Percentiles rank a stretch among this genome's conserved stretches.
Conservation (phyloP, 2,329 filamentous ascomycete genomes). For the Diaporthe destruens region DNA sequence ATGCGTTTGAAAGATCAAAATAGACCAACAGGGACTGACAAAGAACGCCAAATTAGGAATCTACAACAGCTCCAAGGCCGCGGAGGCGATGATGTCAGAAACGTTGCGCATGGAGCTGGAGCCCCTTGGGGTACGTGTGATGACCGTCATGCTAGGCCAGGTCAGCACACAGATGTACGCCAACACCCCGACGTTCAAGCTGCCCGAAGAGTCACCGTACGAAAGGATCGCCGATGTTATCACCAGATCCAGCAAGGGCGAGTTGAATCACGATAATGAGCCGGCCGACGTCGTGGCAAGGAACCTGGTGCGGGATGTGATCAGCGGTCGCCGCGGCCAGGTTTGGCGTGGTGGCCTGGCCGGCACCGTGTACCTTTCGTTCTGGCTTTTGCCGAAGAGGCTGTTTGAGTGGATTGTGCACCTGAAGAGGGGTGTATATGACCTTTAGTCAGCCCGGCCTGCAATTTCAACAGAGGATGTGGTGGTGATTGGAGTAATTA, state of each 20-base stretch:
- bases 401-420: constrained; percentile 29
- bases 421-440: constrained; percentile 19
- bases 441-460: background rate
- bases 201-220: constrained; percentile 34
- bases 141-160: constrained; percentile 44
- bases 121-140: constrained; percentile 47
- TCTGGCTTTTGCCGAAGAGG: constrained; percentile 26
- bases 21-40: background rate
- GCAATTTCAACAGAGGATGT: no score
- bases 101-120: constrained; percentile 46
- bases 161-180: constrained; percentile 26
- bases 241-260: background rate
- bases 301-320: constrained; percentile 9
- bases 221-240: constrained; percentile 12
- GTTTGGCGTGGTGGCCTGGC: constrained; percentile 33
- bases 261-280: background rate
- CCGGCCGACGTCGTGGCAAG: constrained; percentile 19
- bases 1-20: background rate
- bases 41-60: constrained; percentile 30
- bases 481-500: no score
- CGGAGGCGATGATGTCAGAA: constrained; percentile 45
- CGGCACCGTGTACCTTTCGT: background rate
- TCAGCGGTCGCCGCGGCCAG: constrained; percentile 3
- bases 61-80: constrained; percentile 49
- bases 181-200: constrained; percentile 16